Evolutionary conservation across 805 yeast species (phyloP).

Genomic region (Kodamaea lidongshanica): DNA sequence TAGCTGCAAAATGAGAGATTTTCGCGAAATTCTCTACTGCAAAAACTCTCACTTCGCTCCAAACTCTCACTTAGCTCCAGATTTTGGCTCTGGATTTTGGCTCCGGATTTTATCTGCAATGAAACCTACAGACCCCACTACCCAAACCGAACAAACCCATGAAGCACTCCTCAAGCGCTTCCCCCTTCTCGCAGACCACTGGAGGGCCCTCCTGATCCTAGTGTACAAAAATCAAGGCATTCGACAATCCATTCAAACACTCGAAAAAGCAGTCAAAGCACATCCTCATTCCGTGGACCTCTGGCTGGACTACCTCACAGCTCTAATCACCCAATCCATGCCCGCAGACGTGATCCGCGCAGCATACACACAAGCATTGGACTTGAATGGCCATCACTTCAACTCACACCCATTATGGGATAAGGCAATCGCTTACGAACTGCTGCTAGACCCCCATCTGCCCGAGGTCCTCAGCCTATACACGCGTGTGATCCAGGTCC

Average conservation of each 20-base stretch:
- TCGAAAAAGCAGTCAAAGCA: conserved; percentile 40
- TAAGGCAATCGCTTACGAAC: conserved; percentile 57
- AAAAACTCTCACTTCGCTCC: too few species aligned
- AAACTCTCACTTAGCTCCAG: too few species aligned
- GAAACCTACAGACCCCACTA: too few species aligned
- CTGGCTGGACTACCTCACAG: conserved; percentile 62
- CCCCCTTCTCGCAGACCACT: conserved; percentile 54
- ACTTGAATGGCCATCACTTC: conserved; percentile 61
- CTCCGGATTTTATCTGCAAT: too few species aligned
- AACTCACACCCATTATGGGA: conserved; percentile 83
- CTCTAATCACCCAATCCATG: conserved; percentile 33
- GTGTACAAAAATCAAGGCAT: conserved; percentile 53
- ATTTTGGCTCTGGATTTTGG: too few species aligned
- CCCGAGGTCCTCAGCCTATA: conserved; percentile 37
- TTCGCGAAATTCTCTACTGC: too few species aligned
- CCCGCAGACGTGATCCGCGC: conserved; percentile 33
- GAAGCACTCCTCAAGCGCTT: conserved; percentile 47
- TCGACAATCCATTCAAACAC: conserved; percentile 40
- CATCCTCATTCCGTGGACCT: conserved; percentile 59
- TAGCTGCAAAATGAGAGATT: too few species aligned
- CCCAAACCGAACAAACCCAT: too few species aligned
- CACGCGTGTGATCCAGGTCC: conserved; percentile 46
- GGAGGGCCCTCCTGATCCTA: conserved; percentile 57
- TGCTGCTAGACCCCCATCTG: conserved; percentile 23
- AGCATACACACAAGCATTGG: conserved; percentile 45